Evolutionary conservation across 495 filamentous ascomycete genomes (phyloP).

Genomic region (Terfezia claveryi): DNA sequence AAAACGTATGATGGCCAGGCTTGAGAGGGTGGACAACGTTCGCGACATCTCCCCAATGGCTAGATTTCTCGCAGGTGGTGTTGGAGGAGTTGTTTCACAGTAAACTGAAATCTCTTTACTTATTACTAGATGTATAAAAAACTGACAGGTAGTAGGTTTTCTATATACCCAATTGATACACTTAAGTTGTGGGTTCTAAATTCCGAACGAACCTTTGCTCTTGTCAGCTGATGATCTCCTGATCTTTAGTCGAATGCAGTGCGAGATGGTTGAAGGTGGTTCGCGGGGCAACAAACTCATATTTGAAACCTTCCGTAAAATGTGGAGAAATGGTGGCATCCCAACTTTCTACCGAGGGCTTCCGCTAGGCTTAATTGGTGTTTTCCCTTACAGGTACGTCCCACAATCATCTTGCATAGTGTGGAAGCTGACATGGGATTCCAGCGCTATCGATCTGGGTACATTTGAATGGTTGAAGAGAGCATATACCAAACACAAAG

Average conservation of each 20-base stretch:
- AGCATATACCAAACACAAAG: slow-evolving; percentile 43
- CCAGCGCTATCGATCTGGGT: slow-evolving; percentile 64
- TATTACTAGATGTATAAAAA: slow-evolving; percentile 11
- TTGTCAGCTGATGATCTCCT: not conserved
- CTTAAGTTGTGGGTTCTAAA: slow-evolving; percentile 57
- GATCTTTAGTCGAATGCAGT: slow-evolving; percentile 58
- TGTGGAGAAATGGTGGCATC: slow-evolving; percentile 54
- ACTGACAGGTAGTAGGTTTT: slow-evolving; percentile 33
- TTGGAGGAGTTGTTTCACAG: slow-evolving; percentile 85
- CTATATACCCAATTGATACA: slow-evolving; percentile 90
- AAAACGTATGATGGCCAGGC: slow-evolving; percentile 61
- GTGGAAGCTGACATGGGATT: not conserved
- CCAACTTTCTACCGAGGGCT: slow-evolving; percentile 76
- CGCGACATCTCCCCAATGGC: slow-evolving; percentile 56
- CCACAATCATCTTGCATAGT: not conserved
- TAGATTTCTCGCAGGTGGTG: slow-evolving; percentile 75
- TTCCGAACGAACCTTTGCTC: not conserved
- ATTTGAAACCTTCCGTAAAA: slow-evolving; percentile 54
- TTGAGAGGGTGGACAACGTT: slow-evolving; percentile 78
- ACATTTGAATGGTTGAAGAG: slow-evolving; percentile 87
- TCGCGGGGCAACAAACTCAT: slow-evolving; percentile 69
- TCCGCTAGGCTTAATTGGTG: slow-evolving; percentile 75
- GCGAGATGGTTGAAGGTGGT: slow-evolving; percentile 71
- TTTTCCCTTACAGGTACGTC: slow-evolving; percentile 71
- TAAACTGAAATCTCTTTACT: slow-evolving; percentile 23